phyloP scores from a whole-genome alignment of 2,329 filamentous ascomycete species.

The Venturia pyrina region DNA sequence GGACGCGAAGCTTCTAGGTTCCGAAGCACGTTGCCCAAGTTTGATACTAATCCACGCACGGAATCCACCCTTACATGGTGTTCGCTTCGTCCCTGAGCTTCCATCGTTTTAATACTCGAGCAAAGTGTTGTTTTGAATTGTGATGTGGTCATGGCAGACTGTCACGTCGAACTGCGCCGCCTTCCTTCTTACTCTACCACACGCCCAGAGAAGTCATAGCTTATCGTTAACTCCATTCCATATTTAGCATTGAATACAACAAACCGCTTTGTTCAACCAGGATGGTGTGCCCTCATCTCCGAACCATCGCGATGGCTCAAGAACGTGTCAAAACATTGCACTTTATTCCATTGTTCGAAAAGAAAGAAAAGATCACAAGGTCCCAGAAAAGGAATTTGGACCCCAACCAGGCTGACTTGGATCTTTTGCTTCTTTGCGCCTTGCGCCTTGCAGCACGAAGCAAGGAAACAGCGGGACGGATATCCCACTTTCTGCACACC shows the following conservation, averaged over 20 bases:
- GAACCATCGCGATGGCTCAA: not conserved
- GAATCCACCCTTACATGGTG: not conserved
- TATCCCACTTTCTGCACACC: not conserved
- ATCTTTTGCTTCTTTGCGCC: not conserved
- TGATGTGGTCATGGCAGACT: too few relatives aligned
- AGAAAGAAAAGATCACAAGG: not conserved
- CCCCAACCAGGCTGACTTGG: not conserved
- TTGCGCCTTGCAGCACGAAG: not conserved
- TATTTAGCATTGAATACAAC: not conserved
- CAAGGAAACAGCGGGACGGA: not conserved
- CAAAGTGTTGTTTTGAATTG: not conserved
- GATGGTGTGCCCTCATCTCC: not conserved
- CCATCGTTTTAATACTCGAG: not conserved
- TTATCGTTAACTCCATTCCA: not conserved
- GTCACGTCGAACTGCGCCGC: not conserved
- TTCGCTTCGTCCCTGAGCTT: not conserved
- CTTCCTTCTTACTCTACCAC: not conserved
- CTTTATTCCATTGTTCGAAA: not conserved
- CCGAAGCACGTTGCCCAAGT: not conserved
- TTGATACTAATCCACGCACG: not conserved
- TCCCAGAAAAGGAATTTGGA: not conserved
- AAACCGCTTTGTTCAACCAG: not conserved
- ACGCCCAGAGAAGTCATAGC: not conserved
- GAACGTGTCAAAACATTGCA: too few relatives aligned
- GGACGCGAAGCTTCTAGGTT: not conserved